Evolutionary conservation across 768 basidiomycete genomes (phyloP), one percentile per base, ranked within the genome.

Genomic region (Hirschioporus abietinus): DNA sequence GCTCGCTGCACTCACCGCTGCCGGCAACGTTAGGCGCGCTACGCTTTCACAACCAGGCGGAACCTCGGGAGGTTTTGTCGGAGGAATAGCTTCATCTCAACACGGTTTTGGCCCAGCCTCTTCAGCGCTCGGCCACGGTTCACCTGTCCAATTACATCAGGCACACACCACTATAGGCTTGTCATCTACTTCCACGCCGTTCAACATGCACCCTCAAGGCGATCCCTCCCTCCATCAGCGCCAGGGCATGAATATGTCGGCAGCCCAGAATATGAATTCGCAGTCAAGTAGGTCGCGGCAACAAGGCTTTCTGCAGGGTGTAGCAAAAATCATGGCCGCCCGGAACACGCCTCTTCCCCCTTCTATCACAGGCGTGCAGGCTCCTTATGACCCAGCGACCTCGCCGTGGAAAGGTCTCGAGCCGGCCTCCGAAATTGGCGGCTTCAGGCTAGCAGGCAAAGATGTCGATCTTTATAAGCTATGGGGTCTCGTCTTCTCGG

Each of bases 381-480:
- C 82, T 63, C 81, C 81, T 15, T 93, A 86, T 69, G 91, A 94
- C 74, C 87, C 84, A 27, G 75, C 74, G 60, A 82, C 78, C 58
- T 87, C 91, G 0, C 82, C 78, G 24, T 93, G 89, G 88, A 85
- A 86, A 72, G 76, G 78, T 64, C 77, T 94, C 67, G 90, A 93
- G 67, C 79, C 84, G 27, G 84, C 86, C 12, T 70, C 72, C 10
- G 89, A 90, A 68, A 70, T 82, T 12, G 92, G 93, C 35, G 77
- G 82, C 57, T 81, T 93, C 74, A 85, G 86, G 62, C 72, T 94
- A 23, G 89, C 86, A 1, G 90, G 89, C 20, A 89, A 84, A 74
- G 91, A 93, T 70, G 77, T 94, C 60, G 88, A 91, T 73, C 75
- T 94, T n/a, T 88, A 89, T 75, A 89, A 82, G 72, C 76, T 94